Evolutionary conservation across 768 basidiomycete species (phyloP).

Genomic region (Rossbeevera mucosa): DNA sequence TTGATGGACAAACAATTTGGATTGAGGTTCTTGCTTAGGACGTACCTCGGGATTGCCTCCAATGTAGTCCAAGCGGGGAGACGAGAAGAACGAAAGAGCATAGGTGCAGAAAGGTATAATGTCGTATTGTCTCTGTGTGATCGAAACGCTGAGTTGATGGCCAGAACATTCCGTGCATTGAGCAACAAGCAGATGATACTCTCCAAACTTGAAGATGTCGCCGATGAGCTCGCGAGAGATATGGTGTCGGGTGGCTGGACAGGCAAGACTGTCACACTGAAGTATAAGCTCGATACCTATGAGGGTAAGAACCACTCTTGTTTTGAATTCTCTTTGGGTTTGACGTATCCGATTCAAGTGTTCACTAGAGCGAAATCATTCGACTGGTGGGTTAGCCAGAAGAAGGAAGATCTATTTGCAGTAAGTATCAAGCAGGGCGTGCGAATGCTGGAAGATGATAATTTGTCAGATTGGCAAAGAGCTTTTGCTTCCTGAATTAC

Average conservation of each 20-base stretch:
- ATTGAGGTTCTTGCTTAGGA: constrained; percentile 65
- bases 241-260: constrained; percentile 77
- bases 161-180: constrained; percentile 73
- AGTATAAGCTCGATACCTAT: constrained; percentile 89
- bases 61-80: constrained; percentile 72
- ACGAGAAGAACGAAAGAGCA: constrained; percentile 85
- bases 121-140: not conserved
- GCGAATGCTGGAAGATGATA: constrained; percentile 1
- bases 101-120: constrained; percentile 79
- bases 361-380: constrained; percentile 83
- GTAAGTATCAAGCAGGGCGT: constrained; percentile 37
- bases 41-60: constrained; percentile 82
- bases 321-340: not conserved
- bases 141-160: not conserved
- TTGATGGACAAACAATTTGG: constrained; percentile 90
- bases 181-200: constrained; percentile 63
- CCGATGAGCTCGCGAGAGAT: constrained; percentile 76
- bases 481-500: constrained; percentile 74
- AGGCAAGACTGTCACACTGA: constrained; percentile 85
- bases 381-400: constrained; percentile 66
- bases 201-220: constrained; percentile 74
- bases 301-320: constrained; percentile 47
- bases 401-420: constrained; percentile 71
- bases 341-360: constrained; percentile 36
- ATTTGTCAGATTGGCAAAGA: constrained; percentile 67